These are phyloP conservation scores for Calvatia gigantea DNA, from an alignment of 768 basidiomycete genomes.

Conservation along the genomic window DNA sequence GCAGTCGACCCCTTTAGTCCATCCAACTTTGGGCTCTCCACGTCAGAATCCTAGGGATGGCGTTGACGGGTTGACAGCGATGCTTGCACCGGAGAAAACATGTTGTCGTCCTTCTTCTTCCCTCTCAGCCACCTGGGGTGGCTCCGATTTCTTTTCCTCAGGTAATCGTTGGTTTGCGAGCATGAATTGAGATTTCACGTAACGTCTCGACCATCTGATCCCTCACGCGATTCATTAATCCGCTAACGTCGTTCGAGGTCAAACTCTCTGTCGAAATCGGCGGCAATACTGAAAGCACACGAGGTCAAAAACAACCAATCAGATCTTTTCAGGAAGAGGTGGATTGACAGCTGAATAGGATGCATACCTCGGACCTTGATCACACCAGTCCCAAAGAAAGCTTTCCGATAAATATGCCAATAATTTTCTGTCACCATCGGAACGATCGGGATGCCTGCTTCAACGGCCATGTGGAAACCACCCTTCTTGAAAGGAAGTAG, in stretches of 20 bases:
- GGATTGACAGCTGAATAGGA: neutral
- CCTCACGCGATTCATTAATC: constrained; percentile 64
- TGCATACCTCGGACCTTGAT: constrained; percentile 78
- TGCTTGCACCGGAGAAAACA: neutral
- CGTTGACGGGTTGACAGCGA: constrained; percentile 6
- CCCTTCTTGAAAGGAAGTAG: constrained; percentile 96
- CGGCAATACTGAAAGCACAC: constrained; percentile 66
- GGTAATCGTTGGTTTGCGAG: constrained; percentile 19
- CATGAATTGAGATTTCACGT: constrained; percentile 67
- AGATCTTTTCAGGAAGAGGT: neutral
- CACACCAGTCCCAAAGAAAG: constrained; percentile 70
- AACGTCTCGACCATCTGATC: constrained; percentile 78
- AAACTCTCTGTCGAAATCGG: constrained; percentile 77
- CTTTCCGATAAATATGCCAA: constrained; percentile 77
- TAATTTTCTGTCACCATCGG: constrained; percentile 96
- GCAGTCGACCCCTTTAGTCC: constrained; percentile 23
- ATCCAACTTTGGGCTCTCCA: constrained; percentile 1
- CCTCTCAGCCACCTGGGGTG: neutral
- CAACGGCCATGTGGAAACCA: constrained; percentile 93
- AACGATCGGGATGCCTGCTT: constrained; percentile 85
- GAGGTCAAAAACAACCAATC: constrained; percentile 10
- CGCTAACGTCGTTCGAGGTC: constrained; percentile 63
- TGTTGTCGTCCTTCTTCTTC: too few relatives aligned
- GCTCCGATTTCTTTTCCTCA: constrained; percentile 7
- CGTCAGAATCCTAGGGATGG: constrained; percentile 1